Percentiles rank a stretch among this genome's conserved stretches.
Conservation (phyloP, 1,284 basidiomycete species). For the Marasmius sp. region DNA sequence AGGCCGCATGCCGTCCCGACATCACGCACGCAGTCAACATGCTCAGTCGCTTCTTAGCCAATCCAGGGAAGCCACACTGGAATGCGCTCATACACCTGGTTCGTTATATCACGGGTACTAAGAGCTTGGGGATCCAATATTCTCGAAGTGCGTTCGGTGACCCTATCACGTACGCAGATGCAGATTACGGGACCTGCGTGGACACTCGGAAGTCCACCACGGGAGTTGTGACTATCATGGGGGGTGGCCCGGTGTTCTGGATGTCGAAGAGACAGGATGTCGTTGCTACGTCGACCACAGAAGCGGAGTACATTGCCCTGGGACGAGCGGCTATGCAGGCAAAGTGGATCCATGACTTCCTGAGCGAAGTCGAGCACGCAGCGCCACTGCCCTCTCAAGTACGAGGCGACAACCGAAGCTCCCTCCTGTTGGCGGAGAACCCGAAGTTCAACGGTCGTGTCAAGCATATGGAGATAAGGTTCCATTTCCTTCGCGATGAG, state of each 20-base stretch:
- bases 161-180: constrained; percentile 33
- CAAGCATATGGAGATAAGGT: constrained; percentile 6
- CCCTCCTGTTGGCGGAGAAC: constrained; percentile 21
- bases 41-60: constrained; percentile 23
- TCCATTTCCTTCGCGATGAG: constrained; percentile 1
- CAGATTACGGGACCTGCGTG: constrained; percentile 31
- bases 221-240: constrained; percentile 31
- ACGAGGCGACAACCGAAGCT: constrained; percentile 34
- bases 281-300: constrained; percentile 33
- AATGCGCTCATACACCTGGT: constrained; percentile 27
- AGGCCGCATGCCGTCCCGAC: constrained; percentile 29
- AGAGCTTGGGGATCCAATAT: constrained; percentile 26
- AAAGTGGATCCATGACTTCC: constrained; percentile 30
- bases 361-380: constrained; percentile 24
- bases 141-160: neutral
- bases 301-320: constrained; percentile 38
- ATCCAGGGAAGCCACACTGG: constrained; percentile 30
- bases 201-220: constrained; percentile 27
- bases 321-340: constrained; percentile 26
- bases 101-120: constrained; percentile 29
- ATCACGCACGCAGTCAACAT: constrained; percentile 27
- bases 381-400: constrained; percentile 21
- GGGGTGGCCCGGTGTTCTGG: constrained; percentile 30
- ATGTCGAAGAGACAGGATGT: constrained; percentile 27
- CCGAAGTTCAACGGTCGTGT: neutral